These are phyloP conservation scores for Aspergillus ibericus DNA, from an alignment of 2,329 filamentous ascomycete species.

Conservation along the genomic window DNA sequence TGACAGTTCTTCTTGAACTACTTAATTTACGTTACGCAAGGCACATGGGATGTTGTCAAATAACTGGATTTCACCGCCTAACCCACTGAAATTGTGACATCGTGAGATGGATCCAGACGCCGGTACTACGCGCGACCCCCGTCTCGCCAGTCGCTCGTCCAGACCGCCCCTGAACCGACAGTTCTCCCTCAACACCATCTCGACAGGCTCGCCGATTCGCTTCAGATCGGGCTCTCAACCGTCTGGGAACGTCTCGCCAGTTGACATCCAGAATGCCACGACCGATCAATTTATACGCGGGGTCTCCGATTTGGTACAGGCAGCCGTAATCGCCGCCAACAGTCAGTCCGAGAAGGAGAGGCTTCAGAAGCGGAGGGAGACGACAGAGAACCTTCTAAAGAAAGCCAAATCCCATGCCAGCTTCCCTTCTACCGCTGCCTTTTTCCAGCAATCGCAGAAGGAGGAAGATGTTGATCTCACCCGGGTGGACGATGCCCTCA, in stretches of 20 bases:
- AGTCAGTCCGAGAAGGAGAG: constrained; percentile 28
- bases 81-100: background rate
- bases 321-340: constrained; percentile 25
- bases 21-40: background rate
- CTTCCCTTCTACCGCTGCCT: constrained; percentile 27
- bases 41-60: background rate
- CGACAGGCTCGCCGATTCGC: background rate
- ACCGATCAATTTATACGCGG: constrained; percentile 44
- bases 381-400: constrained; percentile 39
- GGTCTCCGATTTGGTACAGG: constrained; percentile 23
- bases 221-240: background rate
- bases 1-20: background rate
- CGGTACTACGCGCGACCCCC: constrained; percentile 23
- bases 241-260: background rate
- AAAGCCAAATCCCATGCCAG: constrained; percentile 20
- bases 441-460: constrained; percentile 21
- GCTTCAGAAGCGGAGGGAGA: constrained; percentile 30
- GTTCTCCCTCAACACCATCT: background rate
- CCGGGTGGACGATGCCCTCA: constrained; percentile 23
- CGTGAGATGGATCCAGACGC: constrained; percentile 16
- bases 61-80: background rate
- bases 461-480: constrained; percentile 21
- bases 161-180: background rate
- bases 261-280: constrained; percentile 1
- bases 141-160: constrained; percentile 14